Percentiles rank a stretch among this genome's conserved stretches.
These are phyloP conservation scores for Eutrema heterophyllum DNA, from an alignment of 345 rosid species.

Conservation along the genomic window DNA sequence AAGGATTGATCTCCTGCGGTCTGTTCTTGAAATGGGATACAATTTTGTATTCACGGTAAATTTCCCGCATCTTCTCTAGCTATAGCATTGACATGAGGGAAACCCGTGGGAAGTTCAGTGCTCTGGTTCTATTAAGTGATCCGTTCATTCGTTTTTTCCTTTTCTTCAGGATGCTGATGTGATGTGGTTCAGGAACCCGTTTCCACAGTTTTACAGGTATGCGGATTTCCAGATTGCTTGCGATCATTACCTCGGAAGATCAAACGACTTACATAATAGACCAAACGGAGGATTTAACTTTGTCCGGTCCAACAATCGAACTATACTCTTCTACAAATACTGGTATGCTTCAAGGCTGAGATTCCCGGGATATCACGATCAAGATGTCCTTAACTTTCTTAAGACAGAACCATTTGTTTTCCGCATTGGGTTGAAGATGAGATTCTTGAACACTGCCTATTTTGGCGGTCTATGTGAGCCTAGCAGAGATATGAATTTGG, in stretches of 20 bases:
- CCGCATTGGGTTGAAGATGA: slow-evolving; percentile 50
- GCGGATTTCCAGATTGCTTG: slow-evolving; percentile 82
- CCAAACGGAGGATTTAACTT: slow-evolving; percentile 72
- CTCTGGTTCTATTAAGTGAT: not conserved
- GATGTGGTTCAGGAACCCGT: slow-evolving; percentile 89
- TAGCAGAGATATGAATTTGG: slow-evolving; percentile 59
- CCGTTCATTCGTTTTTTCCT: not conserved
- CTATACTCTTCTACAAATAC: slow-evolving; percentile 65
- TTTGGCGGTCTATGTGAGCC: slow-evolving; percentile 85
- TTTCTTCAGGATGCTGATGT: slow-evolving; percentile 74
- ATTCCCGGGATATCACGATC: slow-evolving; percentile 64
- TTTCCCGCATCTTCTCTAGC: not conserved
- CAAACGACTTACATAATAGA: slow-evolving; percentile 40
- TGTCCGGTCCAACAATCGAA: slow-evolving; percentile 61
- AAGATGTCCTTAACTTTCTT: slow-evolving; percentile 62
- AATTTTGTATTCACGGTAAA: slow-evolving; percentile 80
- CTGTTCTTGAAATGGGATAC: slow-evolving; percentile 83
- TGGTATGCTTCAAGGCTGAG: slow-evolving; percentile 71
- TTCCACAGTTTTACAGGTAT: slow-evolving; percentile 55
- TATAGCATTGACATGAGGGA: not conserved
- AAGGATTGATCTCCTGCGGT: slow-evolving; percentile 63
- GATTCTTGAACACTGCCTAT: slow-evolving; percentile 60
- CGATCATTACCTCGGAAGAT: slow-evolving; percentile 50
- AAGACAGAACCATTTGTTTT: slow-evolving; percentile 42
- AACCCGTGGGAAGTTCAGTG: not conserved